Base-by-base conservation (phyloP, 352 stramenopile genomes). In the Nothophytophthora sp. region DNA sequence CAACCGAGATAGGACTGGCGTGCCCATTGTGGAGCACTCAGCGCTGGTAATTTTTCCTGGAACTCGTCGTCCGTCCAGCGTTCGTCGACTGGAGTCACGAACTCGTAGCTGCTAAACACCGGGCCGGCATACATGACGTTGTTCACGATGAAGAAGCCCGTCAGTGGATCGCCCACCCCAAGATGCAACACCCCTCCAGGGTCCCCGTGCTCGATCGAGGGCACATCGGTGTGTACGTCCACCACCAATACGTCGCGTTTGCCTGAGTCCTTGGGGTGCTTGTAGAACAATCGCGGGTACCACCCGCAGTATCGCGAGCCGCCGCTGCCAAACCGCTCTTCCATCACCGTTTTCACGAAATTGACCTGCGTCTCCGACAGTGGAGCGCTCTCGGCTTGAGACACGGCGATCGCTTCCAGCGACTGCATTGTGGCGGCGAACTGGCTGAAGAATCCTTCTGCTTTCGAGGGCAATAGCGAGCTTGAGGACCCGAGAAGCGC, bases 71-170 rank as follows among this genome's bases (percentile, higher is more conserved):
- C 2, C 12, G 36, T 53, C 41, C 51, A 27, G 28, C 50, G 50
- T 9, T 59, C n/a, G 25, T 51, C 34, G 16, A 58, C 27, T 7
- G 33, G 39, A 9, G 40, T 51, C 34, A 40, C n/a, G 12, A 59
- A 52, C 28, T 59, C 50, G 25, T 52, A 60, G 28, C 52, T 60
- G 34, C 32, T 60, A 28, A 54, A 55, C 16, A 67, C 19, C 5
- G 51, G 50, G 10, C 39, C 39, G 22, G 40, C 40, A 33, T 58
- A 46, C 51, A 53, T 53, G 39, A 44, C 25, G 1, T 42, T 32
- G 35, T 59, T 38, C 2, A 60, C 51, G 34, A 60, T 32, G 24
- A 60, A 48, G 33, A 44, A 49, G 5, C 43, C 52, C 9, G 54
- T 8, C 6, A 55, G 5, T 1, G 52, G 35, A 18, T 60, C 23